Conservation (phyloP, 2,329 filamentous ascomycete species). For the Mariannaea elegans region DNA sequence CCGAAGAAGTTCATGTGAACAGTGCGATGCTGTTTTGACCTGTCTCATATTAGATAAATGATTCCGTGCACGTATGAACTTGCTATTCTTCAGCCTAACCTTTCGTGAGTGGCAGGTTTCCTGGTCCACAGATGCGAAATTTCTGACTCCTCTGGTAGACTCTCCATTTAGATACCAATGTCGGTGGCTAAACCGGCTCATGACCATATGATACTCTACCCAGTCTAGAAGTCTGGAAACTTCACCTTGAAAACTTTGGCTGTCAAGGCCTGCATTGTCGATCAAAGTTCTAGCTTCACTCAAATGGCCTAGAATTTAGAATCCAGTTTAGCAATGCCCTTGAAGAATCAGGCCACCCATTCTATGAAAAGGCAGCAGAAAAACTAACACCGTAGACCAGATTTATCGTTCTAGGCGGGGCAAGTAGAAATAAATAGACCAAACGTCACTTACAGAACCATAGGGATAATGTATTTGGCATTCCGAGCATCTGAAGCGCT, state of each 20-base stretch:
- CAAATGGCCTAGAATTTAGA: constrained; percentile 5
- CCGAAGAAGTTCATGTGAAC: constrained; percentile 4
- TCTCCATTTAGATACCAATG: constrained; percentile 5
- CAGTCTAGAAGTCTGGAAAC: constrained; percentile 4
- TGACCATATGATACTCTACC: constrained; percentile 4
- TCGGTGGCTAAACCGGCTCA: constrained; percentile 4
- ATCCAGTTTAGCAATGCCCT: constrained; percentile 5
- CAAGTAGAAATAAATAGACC: constrained; percentile 4
- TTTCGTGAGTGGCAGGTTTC: constrained; percentile 2
- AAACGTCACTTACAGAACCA: constrained; percentile 5
- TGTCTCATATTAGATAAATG: constrained; percentile 4
- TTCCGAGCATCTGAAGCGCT: constrained; percentile 4
- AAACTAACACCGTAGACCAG: constrained; percentile 1
- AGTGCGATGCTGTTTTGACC: constrained; percentile 4
- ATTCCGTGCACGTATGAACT: constrained; percentile 2
- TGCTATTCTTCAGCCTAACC: constrained; percentile 2
- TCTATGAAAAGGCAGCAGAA: constrained; percentile 2
- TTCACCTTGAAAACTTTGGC: constrained; percentile 4
- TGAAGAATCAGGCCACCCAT: constrained; percentile 4
- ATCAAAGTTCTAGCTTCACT: constrained; percentile 4
- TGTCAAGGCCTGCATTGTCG: constrained; percentile 4
- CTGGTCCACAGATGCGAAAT: constrained; percentile 1
- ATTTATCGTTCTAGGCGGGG: constrained; percentile 3
- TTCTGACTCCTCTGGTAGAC: constrained; percentile 2
- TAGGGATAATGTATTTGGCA: constrained; percentile 5